phyloP scores from a whole-genome alignment of 441 rosid genomes.

The Melastoma candidum region DNA sequence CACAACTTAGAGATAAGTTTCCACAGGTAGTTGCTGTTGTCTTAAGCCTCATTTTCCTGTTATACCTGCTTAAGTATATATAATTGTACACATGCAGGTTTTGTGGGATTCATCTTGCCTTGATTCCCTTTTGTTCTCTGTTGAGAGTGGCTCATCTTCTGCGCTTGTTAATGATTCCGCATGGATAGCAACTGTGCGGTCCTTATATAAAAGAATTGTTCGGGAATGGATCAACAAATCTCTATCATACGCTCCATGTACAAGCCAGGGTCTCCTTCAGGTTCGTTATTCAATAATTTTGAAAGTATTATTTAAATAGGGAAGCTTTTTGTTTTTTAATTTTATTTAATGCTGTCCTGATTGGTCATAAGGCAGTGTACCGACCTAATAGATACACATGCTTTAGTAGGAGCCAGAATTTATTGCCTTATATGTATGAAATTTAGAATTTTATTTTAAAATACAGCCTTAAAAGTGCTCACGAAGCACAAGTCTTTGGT shows the following conservation, averaged over 20 bases:
- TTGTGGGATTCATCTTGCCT: slow-evolving; percentile 96
- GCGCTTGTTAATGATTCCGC: slow-evolving; percentile 80
- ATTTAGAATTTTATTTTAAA: too few relatives aligned
- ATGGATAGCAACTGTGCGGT: slow-evolving; percentile 65
- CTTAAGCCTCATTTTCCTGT: slow-evolving; percentile 10
- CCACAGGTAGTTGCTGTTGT: slow-evolving; percentile 56
- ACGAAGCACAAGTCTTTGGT: too few relatives aligned
- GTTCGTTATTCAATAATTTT: slow-evolving; percentile 24
- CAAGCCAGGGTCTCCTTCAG: slow-evolving; percentile 99
- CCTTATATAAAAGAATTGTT: slow-evolving; percentile 77
- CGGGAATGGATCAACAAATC: slow-evolving; percentile 90
- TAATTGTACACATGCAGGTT: slow-evolving; percentile 46
- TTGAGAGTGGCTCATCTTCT: slow-evolving; percentile 51
- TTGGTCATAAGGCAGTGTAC: not conserved
- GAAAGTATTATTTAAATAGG: slow-evolving; percentile 7
- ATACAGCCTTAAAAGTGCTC: too few relatives aligned
- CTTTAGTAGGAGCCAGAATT: too few relatives aligned
- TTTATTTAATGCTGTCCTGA: not conserved
- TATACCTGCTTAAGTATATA: slow-evolving; percentile 12
- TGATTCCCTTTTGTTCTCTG: slow-evolving; percentile 75
- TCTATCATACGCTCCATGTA: slow-evolving; percentile 94
- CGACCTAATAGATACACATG: too few relatives aligned
- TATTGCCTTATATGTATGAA: too few relatives aligned
- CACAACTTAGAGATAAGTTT: slow-evolving; percentile 89
- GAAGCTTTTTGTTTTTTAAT: slow-evolving; percentile 1